Base-by-base conservation (phyloP, 169 alveolate genomes). In the Pseudocohnilembus persalinus region DNA sequence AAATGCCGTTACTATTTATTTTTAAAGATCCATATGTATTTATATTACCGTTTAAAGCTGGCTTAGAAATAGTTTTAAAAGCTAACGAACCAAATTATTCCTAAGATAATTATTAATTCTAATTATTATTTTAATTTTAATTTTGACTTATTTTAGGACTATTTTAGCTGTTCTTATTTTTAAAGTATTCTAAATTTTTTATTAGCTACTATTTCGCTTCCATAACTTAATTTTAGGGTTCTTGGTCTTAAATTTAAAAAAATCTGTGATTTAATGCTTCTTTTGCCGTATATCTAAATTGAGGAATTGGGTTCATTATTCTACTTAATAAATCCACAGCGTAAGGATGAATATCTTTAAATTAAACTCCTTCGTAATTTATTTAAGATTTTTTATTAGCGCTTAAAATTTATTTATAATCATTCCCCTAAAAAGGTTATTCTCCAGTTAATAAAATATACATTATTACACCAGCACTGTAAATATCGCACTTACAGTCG, bases 401-500 rank as follows among this genome's bases (percentile, higher is more conserved):
- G 34, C 83, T 81, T 72, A 86, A 75, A 6, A 86, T 86, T 31
- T 83, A 29, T 81, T 79, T 81, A 63, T 86, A 86, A 86, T 86
- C 90, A 31, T n/a, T 25, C 25, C 90, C 90, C 74, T 74, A 63
- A 65, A 86, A 85, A 1, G 82, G 88, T 74, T 86, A 83, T 29
- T 78, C 74, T 26, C 89, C 88, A 26, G 77, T 73, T 0, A 85
- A 35, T 31, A 93, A 32, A 1, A 90, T 76, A 81, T 93, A 93
- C 29, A 93, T 76, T 29, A 93, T 93, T 0, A 93, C 92, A 16
- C 96, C 96, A n/a, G 94, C 96, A 35, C 92, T 83, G 75, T 87
- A 93, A 11, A 93, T 85, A 85, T 93, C 96, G 26, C 95, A 92
- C 75, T 90, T 93, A 0, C 79, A 77, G 80, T 90, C 91, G 80